Conservation (phyloP, 2,329 filamentous ascomycete genomes). For the Arthrobotrys musiformis region DNA sequence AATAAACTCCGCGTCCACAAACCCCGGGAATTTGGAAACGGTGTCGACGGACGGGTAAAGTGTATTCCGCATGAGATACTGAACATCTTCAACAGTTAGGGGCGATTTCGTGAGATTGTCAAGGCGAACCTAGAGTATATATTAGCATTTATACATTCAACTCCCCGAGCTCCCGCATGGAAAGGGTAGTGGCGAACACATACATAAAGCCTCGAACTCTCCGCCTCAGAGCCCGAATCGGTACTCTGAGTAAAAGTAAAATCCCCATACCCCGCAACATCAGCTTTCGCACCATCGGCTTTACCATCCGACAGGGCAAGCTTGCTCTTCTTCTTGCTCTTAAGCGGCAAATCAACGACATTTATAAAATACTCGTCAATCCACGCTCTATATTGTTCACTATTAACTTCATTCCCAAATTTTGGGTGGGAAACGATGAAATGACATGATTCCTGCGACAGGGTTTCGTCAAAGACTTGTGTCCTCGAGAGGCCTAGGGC, state of each 20-base stretch:
- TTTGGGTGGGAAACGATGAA: slow-evolving; percentile 19
- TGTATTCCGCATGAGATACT: slow-evolving; percentile 13
- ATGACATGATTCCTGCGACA: slow-evolving; percentile 14
- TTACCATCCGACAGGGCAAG: too few species aligned
- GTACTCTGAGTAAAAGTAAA: background rate
- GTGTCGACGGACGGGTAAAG: slow-evolving; percentile 16
- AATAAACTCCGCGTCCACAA: slow-evolving; percentile 18
- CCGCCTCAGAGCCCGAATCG: background rate
- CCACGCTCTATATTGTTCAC: background rate
- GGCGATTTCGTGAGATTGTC: background rate
- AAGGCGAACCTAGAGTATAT: slow-evolving; percentile 15
- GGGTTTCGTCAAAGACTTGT: slow-evolving; percentile 11
- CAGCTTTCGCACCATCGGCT: background rate
- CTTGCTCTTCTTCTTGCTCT: too few species aligned
- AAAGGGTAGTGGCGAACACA: too few species aligned
- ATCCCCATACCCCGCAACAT: background rate
- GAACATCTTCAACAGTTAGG: background rate
- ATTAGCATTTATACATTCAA: background rate
- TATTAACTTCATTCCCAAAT: background rate
- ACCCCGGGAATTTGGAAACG: background rate
- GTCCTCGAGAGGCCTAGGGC: background rate
- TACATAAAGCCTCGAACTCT: background rate
- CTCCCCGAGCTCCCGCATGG: too few species aligned
- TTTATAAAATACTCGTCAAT: background rate
- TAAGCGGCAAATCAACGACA: background rate